phyloP scores from a whole-genome alignment of 805 yeast species.

The Yamadazyma phyllophila region DNA sequence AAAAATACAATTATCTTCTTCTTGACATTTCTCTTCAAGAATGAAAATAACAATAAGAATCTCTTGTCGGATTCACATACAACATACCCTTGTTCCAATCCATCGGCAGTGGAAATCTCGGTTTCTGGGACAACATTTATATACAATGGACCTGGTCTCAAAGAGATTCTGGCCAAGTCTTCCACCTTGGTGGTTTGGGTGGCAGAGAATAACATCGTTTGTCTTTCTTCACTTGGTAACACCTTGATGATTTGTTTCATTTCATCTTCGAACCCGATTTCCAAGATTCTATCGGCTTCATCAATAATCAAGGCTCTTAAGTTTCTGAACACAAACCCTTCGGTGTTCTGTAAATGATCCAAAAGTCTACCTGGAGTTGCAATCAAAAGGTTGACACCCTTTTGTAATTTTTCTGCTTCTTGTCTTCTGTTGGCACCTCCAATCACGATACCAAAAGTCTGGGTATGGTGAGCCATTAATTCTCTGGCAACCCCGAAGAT shows the following conservation, averaged over 20 bases:
- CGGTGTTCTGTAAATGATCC: constrained; percentile 95
- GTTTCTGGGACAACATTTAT: constrained; percentile 88
- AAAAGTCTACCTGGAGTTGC: constrained; percentile 98
- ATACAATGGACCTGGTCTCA: constrained; percentile 89
- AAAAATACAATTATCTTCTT: constrained; percentile 92
- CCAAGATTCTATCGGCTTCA: constrained; percentile 97
- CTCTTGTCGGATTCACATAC: constrained; percentile 96
- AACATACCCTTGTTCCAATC: constrained; percentile 97
- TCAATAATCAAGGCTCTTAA: constrained; percentile 91
- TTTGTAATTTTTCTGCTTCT: constrained; percentile 90
- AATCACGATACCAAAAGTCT: constrained; percentile 93
- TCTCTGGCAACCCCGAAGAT: constrained; percentile 98
- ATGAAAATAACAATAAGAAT: constrained; percentile 84
- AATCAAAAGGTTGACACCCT: constrained; percentile 90
- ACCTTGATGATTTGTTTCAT: constrained; percentile 96
- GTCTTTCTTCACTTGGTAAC: constrained; percentile 89
- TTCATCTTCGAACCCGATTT: constrained; percentile 98
- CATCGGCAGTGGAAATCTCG: constrained; percentile 89
- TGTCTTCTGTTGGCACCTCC: constrained; percentile 98
- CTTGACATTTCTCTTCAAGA: constrained; percentile 87
- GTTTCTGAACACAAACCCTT: constrained; percentile 91
- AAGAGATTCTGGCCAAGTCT: constrained; percentile 93
- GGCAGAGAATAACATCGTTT: constrained; percentile 97
- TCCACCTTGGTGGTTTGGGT: constrained; percentile 99
- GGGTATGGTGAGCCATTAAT: constrained; percentile 84